Conservation (phyloP, 441 rosid species). For the Erodium texanum region DNA sequence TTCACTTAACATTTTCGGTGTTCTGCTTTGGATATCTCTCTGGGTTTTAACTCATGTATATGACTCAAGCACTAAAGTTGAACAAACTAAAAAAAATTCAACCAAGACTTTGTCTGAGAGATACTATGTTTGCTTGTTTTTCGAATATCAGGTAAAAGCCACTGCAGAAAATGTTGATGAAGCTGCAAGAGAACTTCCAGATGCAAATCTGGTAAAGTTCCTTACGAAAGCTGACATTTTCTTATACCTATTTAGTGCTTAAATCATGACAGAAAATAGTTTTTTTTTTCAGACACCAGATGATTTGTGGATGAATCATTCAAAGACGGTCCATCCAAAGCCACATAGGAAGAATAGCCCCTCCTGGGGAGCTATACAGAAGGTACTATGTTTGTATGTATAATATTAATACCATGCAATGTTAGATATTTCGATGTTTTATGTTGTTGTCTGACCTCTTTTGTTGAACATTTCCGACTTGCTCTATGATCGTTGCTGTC, state of each 20-base stretch:
- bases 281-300: slow-evolving; percentile 61
- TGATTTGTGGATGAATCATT: slow-evolving; percentile 91
- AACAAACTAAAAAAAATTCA: no score
- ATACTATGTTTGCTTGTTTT: no score
- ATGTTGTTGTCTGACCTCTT: no score
- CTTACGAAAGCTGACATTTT: background rate
- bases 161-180: slow-evolving; percentile 91
- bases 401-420: background rate
- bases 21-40: no score
- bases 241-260: background rate
- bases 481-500: no score
- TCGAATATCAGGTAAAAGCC: slow-evolving; percentile 51
- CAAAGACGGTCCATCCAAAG: slow-evolving; percentile 69
- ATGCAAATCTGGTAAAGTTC: slow-evolving; percentile 72
- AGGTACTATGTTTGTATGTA: slow-evolving; percentile 34
- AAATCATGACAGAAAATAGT: slow-evolving; percentile 6
- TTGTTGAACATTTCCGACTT: no score
- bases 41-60: no score
- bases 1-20: no score
- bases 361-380: slow-evolving; percentile 70
- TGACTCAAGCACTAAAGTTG: no score
- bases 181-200: slow-evolving; percentile 94
- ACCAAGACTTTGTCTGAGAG: no score
- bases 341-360: slow-evolving; percentile 80
- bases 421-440: no score